A percentile compares a stretch with the other conserved stretches of the same genome.
Evolutionary conservation across 768 basidiomycete species (phyloP).

Genomic region (Collybia nuda): DNA sequence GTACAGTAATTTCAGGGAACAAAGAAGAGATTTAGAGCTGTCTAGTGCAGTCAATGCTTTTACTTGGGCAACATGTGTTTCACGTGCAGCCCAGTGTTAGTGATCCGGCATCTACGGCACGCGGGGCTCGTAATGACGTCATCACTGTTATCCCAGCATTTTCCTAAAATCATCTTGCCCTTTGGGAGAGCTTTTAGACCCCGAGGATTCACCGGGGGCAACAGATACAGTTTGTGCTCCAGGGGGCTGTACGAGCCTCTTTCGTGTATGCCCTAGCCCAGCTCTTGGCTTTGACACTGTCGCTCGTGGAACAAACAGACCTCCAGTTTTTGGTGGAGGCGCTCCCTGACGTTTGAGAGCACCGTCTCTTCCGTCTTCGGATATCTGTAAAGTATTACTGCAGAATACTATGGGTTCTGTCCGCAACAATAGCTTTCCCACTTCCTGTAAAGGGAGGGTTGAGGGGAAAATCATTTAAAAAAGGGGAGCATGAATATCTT

Average conservation of each 20-base stretch:
- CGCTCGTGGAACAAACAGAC: constrained; percentile 67
- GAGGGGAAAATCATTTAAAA: not conserved
- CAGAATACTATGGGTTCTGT: constrained; percentile 72
- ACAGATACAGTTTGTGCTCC: constrained; percentile 11
- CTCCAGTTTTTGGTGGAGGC: constrained; percentile 38
- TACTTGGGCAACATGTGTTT: not conserved
- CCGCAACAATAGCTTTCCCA: constrained; percentile 72
- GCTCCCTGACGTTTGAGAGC: constrained; percentile 26
- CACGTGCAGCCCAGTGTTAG: not conserved
- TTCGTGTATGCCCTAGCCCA: constrained; percentile 61
- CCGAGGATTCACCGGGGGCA: constrained; percentile 17
- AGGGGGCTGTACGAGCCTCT: constrained; percentile 30
- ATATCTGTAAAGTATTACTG: constrained; percentile 57
- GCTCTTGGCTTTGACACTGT: constrained; percentile 69
- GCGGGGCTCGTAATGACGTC: not conserved
- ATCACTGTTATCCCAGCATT: constrained; percentile 50
- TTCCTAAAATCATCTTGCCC: constrained; percentile 87
- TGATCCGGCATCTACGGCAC: not conserved
- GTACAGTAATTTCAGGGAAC: too few species aligned
- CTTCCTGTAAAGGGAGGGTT: constrained; percentile 55
- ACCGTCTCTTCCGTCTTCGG: constrained; percentile 47
- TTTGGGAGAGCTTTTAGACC: constrained; percentile 34
- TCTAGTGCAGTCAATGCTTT: too few species aligned
- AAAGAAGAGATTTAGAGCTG: too few species aligned
- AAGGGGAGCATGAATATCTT: constrained; percentile 20